These are phyloP conservation scores for Actinomortierella ambigua DNA, from an alignment of 371 early-diverging fungal species.

Conservation along the genomic window DNA sequence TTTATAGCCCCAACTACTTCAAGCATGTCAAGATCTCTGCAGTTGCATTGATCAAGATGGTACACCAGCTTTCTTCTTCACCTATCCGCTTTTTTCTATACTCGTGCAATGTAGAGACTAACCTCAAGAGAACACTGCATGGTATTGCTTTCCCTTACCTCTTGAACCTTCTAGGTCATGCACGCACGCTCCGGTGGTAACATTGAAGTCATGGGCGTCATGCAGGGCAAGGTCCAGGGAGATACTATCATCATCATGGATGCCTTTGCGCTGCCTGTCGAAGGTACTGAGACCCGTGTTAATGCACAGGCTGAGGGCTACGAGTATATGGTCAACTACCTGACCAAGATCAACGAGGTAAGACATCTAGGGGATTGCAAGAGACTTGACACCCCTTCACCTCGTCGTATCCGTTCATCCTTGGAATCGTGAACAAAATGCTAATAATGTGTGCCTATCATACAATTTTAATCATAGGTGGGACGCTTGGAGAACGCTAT, in stretches of 20 bases:
- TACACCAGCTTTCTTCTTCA: slow-evolving; percentile 22
- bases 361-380: not conserved
- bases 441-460: not conserved
- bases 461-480: slow-evolving; percentile 57
- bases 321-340: slow-evolving; percentile 97
- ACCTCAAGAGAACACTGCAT: not conserved
- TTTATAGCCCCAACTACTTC: slow-evolving; percentile 85
- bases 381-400: no score
- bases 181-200: slow-evolving; percentile 96
- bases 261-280: slow-evolving; percentile 96
- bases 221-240: slow-evolving; percentile 94
- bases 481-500: slow-evolving; percentile 92
- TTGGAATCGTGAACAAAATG: not conserved
- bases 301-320: slow-evolving; percentile 93
- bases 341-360: slow-evolving; percentile 83
- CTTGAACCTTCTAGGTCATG: slow-evolving; percentile 69
- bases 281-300: slow-evolving; percentile 99
- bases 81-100: not conserved
- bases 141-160: slow-evolving; percentile 4
- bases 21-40: slow-evolving; percentile 93
- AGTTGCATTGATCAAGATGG: slow-evolving; percentile 97
- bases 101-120: not conserved
- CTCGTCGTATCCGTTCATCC: no score
- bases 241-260: slow-evolving; percentile 95
- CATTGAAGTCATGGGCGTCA: slow-evolving; percentile 97